Base-by-base conservation (phyloP, 2,329 filamentous ascomycete species). In the Apiospora phragmitis region DNA sequence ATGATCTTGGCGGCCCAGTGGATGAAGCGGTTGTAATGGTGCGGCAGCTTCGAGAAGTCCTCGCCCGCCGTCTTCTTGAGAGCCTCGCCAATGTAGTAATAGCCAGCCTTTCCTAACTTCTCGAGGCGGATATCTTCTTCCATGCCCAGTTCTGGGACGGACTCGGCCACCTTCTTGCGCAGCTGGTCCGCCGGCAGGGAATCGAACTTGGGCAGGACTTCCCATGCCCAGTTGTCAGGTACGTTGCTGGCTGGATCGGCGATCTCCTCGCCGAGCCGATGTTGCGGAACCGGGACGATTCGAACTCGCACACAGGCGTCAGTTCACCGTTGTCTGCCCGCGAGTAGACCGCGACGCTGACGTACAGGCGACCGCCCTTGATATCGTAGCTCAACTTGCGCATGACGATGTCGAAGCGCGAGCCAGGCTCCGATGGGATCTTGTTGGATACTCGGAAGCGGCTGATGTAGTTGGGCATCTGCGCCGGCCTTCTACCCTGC, bases 391-490 rank as follows among this genome's bases (percentile, higher is more conserved):
- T 41, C 38, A 41, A 12, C 38, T 41, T 41, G 11, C 75, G 75
- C 45, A 75, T 76, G 55, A 79, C 77, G n/a, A 75, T 70, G 16
- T 68, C 72, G 38, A 78, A 72, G 11, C 71, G 65, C 49, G 73
- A 73, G 26, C 74, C 69, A 5, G 70, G 35, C 9, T 66, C 70
- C 4, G 71, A 38, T 3, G 75, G 73, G 11, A 80, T 79, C 4
- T 70, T 71, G 70, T 79, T 80, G 8, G 77, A 79, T 47, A 80
- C 73, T 35, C 76, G 75, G 11, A 80, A 70, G 18, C 76, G 74
- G 32, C 73, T 74, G 42, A 79, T 71, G 68, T 79, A 78, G 67
- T 76, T 79, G n/a, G 78, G 77, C 76, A 79, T 77, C 68, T 74
- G 70, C 18, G 76, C 76, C 2, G 73, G 74, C 59, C 71, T 72